Conservation (phyloP, 441 rosid species). For the Syzygium syzygioides region DNA sequence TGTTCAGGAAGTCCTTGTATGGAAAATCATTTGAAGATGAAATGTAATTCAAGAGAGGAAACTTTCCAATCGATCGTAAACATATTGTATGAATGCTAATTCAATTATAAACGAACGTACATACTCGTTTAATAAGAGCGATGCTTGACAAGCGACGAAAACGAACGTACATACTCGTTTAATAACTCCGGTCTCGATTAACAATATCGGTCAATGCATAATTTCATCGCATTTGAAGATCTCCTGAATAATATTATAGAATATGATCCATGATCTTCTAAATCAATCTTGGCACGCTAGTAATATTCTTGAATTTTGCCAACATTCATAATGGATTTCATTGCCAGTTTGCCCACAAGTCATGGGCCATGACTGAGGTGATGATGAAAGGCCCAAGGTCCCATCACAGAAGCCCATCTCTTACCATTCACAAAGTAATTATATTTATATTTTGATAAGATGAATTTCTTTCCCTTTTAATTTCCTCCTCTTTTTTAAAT, state of each 20-base stretch:
- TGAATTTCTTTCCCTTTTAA: background rate
- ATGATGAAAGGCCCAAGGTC: background rate
- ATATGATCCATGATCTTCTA: background rate
- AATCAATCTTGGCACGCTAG: background rate
- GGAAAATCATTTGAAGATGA: background rate
- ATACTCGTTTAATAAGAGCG: background rate
- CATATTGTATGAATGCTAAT: rapidly evolving
- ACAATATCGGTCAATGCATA: background rate
- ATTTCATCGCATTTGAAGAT: background rate
- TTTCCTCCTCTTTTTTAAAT: background rate
- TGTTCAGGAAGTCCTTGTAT: background rate
- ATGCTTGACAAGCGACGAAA: background rate
- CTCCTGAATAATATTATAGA: background rate
- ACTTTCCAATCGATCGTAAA: background rate
- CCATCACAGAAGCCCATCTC: background rate
- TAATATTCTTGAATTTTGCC: background rate
- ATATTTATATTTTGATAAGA: background rate
- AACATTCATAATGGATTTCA: background rate
- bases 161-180: background rate
- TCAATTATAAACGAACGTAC: background rate
- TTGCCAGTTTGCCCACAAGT: background rate
- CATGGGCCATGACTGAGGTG: background rate
- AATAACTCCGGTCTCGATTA: background rate
- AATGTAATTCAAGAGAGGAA: background rate
- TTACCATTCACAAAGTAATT: background rate